Evolutionary conservation across 2,329 filamentous ascomycete species (phyloP).

Genomic region (Scedosporium minutisporum): DNA sequence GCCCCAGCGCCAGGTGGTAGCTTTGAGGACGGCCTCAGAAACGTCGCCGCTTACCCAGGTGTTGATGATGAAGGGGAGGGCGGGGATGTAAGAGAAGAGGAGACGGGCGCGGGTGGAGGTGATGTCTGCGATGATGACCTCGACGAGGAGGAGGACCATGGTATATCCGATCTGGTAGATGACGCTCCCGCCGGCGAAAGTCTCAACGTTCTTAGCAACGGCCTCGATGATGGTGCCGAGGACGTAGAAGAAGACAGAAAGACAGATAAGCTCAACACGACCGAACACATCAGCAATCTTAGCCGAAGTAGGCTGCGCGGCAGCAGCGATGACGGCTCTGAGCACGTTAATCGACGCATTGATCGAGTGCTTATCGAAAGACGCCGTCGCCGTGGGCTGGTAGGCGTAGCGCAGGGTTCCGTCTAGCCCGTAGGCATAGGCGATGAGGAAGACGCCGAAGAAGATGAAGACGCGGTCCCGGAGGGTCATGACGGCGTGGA

Average conservation of each 20-base stretch:
- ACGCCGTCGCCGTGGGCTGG: slow-evolving; percentile 44
- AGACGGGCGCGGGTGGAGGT: slow-evolving; percentile 54
- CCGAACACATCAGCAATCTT: slow-evolving; percentile 57
- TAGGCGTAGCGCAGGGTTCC: slow-evolving; percentile 45
- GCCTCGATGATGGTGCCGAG: slow-evolving; percentile 48
- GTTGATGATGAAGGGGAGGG: slow-evolving; percentile 51
- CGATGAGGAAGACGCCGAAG: slow-evolving; percentile 49
- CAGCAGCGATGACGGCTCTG: slow-evolving; percentile 48
- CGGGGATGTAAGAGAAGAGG: slow-evolving; percentile 55
- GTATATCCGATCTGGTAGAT: slow-evolving; percentile 58
- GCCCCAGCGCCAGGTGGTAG: slow-evolving; percentile 51
- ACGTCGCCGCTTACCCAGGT: slow-evolving; percentile 56
- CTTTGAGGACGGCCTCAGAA: slow-evolving; percentile 33
- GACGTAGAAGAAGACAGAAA: slow-evolving; percentile 54
- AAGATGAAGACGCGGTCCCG: slow-evolving; percentile 48
- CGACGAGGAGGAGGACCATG: slow-evolving; percentile 48
- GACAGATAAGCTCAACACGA: slow-evolving; percentile 43
- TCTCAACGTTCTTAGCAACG: slow-evolving; percentile 32
- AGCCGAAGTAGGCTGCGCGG: slow-evolving; percentile 45
- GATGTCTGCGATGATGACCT: slow-evolving; percentile 55
- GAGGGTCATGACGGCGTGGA: slow-evolving; percentile 40
- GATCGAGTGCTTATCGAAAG: slow-evolving; percentile 42
- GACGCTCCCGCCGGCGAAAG: slow-evolving; percentile 48
- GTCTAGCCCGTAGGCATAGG: slow-evolving; percentile 55
- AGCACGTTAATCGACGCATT: slow-evolving; percentile 48